Evolutionary conservation across 371 early-diverging fungal species (phyloP).

Genomic region (Mortierella sp.): DNA sequence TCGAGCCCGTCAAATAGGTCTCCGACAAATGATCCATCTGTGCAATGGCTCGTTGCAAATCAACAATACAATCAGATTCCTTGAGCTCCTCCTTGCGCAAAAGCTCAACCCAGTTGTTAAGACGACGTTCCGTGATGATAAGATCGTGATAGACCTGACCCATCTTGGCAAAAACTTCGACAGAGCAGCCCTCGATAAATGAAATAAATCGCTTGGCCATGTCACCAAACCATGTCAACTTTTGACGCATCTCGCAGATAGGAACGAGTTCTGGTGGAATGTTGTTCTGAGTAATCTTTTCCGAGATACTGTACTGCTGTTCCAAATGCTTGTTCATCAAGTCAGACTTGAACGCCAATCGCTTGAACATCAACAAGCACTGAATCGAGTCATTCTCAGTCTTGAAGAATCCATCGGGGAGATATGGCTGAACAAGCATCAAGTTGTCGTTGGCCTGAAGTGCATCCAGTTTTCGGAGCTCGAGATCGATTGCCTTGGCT

Average conservation of each 20-base stretch:
- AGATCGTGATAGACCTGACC: constrained; percentile 78
- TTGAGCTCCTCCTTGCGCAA: constrained; percentile 79
- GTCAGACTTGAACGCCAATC: constrained; percentile 83
- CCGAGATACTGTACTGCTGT: constrained; percentile 69
- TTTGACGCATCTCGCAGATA: constrained; percentile 73
- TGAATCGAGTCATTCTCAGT: constrained; percentile 84
- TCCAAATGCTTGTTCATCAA: constrained; percentile 82
- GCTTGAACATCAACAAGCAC: constrained; percentile 78
- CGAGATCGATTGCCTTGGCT: constrained; percentile 90
- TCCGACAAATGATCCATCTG: constrained; percentile 78
- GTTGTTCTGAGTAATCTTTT: constrained; percentile 62
- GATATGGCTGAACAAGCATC: constrained; percentile 76
- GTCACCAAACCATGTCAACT: constrained; percentile 76
- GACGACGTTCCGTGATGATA: constrained; percentile 72
- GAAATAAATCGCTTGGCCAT: constrained; percentile 74
- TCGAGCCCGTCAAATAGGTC: constrained; percentile 58
- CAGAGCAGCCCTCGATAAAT: constrained; percentile 73
- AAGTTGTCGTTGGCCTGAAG: constrained; percentile 84
- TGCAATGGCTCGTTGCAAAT: constrained; percentile 71
- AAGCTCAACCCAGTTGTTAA: constrained; percentile 76
- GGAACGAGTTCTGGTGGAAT: constrained; percentile 63
- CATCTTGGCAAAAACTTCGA: constrained; percentile 73
- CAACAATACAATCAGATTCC: constrained; percentile 66
- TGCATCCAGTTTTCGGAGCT: constrained; percentile 87
- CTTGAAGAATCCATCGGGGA: constrained; percentile 86